These are phyloP conservation scores for Trypanosoma vivax DNA, from an alignment of 208 protist genomes.

Conservation along the genomic window DNA sequence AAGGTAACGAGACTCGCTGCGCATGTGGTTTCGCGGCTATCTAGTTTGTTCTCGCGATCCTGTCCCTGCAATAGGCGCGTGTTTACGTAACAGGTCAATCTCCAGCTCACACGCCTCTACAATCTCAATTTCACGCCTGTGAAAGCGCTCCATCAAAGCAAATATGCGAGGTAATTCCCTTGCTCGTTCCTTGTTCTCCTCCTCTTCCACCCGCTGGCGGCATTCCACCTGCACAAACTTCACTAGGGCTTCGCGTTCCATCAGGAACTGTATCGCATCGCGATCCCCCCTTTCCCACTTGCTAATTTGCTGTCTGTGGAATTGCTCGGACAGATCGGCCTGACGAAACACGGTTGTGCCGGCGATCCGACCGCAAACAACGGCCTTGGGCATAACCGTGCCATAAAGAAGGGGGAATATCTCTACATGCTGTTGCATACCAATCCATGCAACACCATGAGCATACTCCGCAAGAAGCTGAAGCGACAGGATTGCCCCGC, in stretches of 20 bases:
- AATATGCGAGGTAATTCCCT: neutral
- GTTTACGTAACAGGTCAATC: neutral
- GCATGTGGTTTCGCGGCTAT: too few relatives aligned
- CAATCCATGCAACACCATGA: slow-evolving; percentile 24
- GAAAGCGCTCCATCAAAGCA: slow-evolving; percentile 6
- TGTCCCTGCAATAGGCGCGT: neutral
- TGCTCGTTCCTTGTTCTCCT: slow-evolving; percentile 12
- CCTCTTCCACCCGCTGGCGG: slow-evolving; percentile 10
- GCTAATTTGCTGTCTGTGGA: slow-evolving; percentile 1
- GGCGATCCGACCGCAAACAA: slow-evolving; percentile 33
- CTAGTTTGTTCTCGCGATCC: neutral
- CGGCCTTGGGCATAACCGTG: slow-evolving; percentile 28
- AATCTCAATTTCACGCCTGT: slow-evolving; percentile 18
- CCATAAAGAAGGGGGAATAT: slow-evolving; percentile 53
- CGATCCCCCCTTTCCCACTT: neutral
- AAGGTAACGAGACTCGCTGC: too few relatives aligned
- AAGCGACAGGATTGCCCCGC: slow-evolving; percentile 27
- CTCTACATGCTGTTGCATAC: slow-evolving; percentile 30
- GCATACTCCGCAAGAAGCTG: slow-evolving; percentile 25
- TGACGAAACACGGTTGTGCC: slow-evolving; percentile 36
- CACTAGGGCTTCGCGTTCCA: slow-evolving; percentile 6
- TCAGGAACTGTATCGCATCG: slow-evolving; percentile 1
- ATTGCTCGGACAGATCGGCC: slow-evolving; percentile 23
- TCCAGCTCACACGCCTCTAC: slow-evolving; percentile 20
- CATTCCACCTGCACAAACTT: slow-evolving; percentile 2